Evolutionary conservation across 495 filamentous ascomycete species (phyloP).

Genomic region (Aspergillus mulundensis): DNA sequence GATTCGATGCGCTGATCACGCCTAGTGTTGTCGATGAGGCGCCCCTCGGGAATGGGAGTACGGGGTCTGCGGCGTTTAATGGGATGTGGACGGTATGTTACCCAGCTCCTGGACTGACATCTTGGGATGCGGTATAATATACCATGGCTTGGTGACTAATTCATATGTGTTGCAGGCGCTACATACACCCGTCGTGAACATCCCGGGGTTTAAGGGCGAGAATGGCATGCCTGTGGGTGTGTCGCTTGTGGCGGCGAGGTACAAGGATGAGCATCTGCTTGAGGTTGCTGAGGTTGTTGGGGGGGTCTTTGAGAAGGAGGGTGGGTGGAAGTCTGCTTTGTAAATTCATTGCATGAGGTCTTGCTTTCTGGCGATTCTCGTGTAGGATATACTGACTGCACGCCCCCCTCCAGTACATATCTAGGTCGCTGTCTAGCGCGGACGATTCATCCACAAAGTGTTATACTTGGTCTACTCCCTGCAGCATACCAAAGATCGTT

Average conservation of each 20-base stretch:
- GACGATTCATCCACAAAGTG: no score
- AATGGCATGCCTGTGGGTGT: slow-evolving; percentile 11
- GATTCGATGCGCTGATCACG: slow-evolving; percentile 11
- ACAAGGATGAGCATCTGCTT: slow-evolving; percentile 6
- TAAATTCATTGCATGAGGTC: no score
- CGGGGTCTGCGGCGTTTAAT: slow-evolving; percentile 16
- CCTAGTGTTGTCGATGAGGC: slow-evolving; percentile 17
- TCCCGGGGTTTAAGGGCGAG: slow-evolving; percentile 9
- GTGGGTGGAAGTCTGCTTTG: slow-evolving; percentile 5
- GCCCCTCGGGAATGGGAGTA: slow-evolving; percentile 1
- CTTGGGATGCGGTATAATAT: no score
- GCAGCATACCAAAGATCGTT: no score
- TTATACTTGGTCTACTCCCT: no score
- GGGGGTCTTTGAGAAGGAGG: slow-evolving; percentile 5
- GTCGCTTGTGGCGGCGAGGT: slow-evolving; percentile 8
- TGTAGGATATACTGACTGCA: no score
- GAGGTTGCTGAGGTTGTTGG: slow-evolving; percentile 6
- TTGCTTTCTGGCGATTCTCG: no score
- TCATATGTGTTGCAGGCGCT: slow-evolving; percentile 6
- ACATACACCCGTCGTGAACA: slow-evolving; percentile 14
- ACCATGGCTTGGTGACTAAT: no score
- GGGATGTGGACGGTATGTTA: slow-evolving; percentile 15
- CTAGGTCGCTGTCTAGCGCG: no score
- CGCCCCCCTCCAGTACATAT: no score
- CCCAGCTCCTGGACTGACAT: background rate